Conservation (phyloP, 106 monocot species). For the Phalaenopsis aphrodite region DNA sequence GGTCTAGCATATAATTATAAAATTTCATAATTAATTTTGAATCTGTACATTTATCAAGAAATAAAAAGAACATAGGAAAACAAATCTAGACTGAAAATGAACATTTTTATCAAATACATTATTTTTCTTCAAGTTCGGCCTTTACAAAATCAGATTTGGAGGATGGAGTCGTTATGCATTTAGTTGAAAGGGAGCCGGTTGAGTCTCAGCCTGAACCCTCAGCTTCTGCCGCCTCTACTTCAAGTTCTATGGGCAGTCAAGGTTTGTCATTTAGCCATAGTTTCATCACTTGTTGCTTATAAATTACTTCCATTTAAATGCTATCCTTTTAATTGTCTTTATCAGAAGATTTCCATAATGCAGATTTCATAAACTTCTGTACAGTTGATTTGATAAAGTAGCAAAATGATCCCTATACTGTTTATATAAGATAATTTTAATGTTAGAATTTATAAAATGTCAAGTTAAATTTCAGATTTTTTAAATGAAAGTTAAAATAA, state of each 20-base stretch:
- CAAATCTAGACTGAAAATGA: no score
- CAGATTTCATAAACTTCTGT: neutral
- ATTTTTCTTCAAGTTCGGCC: constrained; percentile 4
- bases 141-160: constrained; percentile 64
- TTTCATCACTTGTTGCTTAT: neutral
- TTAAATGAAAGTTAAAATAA: no score
- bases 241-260: neutral
- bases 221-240: neutral
- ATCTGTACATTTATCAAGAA: no score
- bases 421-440: no score
- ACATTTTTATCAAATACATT: neutral
- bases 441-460: no score
- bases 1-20: no score
- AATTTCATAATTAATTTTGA: no score
- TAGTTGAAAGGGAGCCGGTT: constrained; percentile 63
- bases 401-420: no score
- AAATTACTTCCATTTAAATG: neutral
- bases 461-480: no score
- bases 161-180: constrained; percentile 85
- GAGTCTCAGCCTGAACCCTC: constrained; percentile 35
- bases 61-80: no score
- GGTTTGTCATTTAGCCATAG: neutral
- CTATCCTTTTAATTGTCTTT: neutral
- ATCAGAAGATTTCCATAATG: neutral
- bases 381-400: neutral